Evolutionary conservation across 371 early-diverging fungal genomes (phyloP).

Genomic region (Saksenaea oblongispora): DNA sequence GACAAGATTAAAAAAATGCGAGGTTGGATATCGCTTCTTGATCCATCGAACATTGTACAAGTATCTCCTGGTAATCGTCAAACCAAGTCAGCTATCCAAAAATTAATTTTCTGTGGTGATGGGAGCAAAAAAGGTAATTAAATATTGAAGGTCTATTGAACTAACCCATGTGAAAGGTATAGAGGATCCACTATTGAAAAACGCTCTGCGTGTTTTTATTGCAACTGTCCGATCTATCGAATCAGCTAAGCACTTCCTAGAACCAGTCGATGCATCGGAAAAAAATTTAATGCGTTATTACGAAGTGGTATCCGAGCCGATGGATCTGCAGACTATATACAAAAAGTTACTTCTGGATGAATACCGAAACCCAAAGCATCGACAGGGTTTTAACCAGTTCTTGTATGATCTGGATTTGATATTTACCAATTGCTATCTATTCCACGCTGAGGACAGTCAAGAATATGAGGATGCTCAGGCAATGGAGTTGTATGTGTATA

Average conservation of each 20-base stretch:
- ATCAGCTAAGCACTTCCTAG: not conserved
- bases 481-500: not conserved
- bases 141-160: not conserved
- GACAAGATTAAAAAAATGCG: conserved; percentile 1
- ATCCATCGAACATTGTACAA: not conserved
- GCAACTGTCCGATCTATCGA: not conserved
- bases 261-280: not conserved
- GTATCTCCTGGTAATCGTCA: not conserved
- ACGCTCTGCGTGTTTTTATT: not conserved
- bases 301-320: not conserved
- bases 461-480: not conserved
- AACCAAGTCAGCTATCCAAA: not conserved
- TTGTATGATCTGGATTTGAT: not conserved
- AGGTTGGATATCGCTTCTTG: conserved; percentile 5
- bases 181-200: not conserved
- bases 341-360: not conserved
- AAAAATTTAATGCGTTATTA: not conserved
- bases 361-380: not conserved
- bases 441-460: not conserved
- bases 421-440: not conserved
- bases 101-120: not conserved
- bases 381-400: not conserved
- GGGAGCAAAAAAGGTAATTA: not conserved
- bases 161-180: not conserved
- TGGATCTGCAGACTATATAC: not conserved